Base-by-base conservation (phyloP, 2,329 filamentous ascomycete genomes). In the Anisogramma anomala region DNA sequence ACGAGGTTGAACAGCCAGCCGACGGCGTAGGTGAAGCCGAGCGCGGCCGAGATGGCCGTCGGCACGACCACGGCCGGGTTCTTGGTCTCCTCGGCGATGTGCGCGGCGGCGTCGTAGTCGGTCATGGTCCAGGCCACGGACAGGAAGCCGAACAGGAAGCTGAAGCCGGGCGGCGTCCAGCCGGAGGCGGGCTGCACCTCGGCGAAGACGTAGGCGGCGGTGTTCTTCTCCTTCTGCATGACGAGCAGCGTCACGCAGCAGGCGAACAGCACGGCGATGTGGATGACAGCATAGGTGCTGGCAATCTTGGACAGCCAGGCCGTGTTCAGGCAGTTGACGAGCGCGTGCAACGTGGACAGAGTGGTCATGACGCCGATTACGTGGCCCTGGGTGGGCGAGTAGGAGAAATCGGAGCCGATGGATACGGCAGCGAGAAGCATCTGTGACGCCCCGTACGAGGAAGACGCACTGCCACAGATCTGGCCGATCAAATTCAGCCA, bases 1-100 rank as follows among this genome's bases (percentile, higher is more conserved):
- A 74, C 71, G 42, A 76, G 72, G 55, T 71, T 75, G 60, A 72
- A 74, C 28, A 76, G 58, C 52, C 66, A 76, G 32, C 72, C 72
- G 27, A 61, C 65, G 22, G 71, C 52, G 49, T 73, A 75, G 25
- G 72, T 74, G 54, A 74, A 72, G 13, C 63, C 57, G 58, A 76
- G 69, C 28, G 72, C 72, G 15, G 68, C 53, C 4, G 67, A 68
- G 45, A 77, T 77, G 27, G 72, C 71, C 61, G 42, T 71, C 53
- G 47, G 60, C 51, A 60, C 56, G 43, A 72, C 69, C 48, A 58
- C 54, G 36, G 52, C 56, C 3, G 55, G 53, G 46, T 55, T 52
- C 47, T 52, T 53, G 19, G 49, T 49, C 55, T 74, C 71, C 51
- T 74, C 71, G 7, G 67, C 64, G 38, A 72, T 72, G 50, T 48